A percentile compares a stretch with the other conserved stretches of the same genome.
Conservation (phyloP, 2,329 filamentous ascomycete species). For the Zarea fungicola region DNA sequence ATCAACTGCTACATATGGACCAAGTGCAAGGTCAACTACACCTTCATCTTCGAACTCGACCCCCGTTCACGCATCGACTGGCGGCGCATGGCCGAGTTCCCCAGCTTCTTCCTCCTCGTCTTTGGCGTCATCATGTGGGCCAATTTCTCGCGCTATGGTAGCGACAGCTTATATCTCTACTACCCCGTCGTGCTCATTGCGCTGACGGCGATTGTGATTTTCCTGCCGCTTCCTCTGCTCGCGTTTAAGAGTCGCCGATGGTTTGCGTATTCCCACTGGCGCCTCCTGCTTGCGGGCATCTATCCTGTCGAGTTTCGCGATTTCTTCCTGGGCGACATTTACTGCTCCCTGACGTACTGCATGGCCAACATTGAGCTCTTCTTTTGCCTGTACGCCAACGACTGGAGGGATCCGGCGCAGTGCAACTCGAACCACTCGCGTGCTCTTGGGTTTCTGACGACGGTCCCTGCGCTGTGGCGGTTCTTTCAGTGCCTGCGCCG, state of each 20-base stretch:
- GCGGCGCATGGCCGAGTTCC: slow-evolving; percentile 81
- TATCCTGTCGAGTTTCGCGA: slow-evolving; percentile 96
- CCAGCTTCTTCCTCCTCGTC: slow-evolving; percentile 74
- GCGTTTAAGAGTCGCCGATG: slow-evolving; percentile 75
- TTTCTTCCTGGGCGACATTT: slow-evolving; percentile 97
- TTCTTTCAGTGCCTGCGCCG: slow-evolving; percentile 85
- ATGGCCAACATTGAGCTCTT: slow-evolving; percentile 88
- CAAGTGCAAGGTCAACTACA: slow-evolving; percentile 84
- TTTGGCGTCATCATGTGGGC: slow-evolving; percentile 81
- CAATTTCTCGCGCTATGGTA: slow-evolving; percentile 71
- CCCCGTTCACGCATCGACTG: slow-evolving; percentile 81
- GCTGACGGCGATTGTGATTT: slow-evolving; percentile 61
- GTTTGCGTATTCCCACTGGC: slow-evolving; percentile 88
- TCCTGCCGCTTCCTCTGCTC: slow-evolving; percentile 69
- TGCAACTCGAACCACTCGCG: slow-evolving; percentile 87
- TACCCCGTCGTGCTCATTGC: slow-evolving; percentile 78
- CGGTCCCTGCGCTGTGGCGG: slow-evolving; percentile 84
- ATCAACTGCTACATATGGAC: slow-evolving; percentile 81
- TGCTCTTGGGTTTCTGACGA: slow-evolving; percentile 76
- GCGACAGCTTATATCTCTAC: slow-evolving; percentile 68
- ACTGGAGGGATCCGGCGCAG: slow-evolving; percentile 65
- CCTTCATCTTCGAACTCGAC: slow-evolving; percentile 96
- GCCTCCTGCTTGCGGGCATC: slow-evolving; percentile 75
- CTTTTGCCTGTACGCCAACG: slow-evolving; percentile 83
- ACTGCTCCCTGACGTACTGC: slow-evolving; percentile 89